A percentile compares a stretch with the other conserved stretches of the same genome.
phyloP scores from a whole-genome alignment of 106 monocot genomes.

The Apostasia ramifera region DNA sequence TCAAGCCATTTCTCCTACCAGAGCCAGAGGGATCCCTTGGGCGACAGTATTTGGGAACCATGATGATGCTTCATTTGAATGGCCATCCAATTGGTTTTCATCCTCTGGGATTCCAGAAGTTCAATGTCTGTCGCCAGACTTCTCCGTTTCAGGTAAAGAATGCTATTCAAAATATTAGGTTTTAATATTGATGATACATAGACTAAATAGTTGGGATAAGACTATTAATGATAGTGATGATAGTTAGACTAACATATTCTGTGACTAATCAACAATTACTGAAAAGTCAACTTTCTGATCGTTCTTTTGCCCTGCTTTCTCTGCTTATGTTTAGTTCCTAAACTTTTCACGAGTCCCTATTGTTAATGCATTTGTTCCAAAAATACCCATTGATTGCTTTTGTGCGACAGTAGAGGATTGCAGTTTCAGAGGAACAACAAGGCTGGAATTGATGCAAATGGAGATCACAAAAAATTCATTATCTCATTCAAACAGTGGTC shows the following conservation, averaged over 20 bases:
- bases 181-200: too few species aligned
- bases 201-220: too few species aligned
- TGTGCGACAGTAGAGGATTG: constrained; percentile 33
- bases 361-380: too few species aligned
- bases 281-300: too few species aligned
- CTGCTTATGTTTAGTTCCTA: too few species aligned
- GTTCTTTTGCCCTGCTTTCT: too few species aligned
- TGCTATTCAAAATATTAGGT: background rate
- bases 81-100: constrained; percentile 97
- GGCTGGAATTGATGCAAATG: constrained; percentile 42
- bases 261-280: too few species aligned
- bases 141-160: constrained; percentile 34
- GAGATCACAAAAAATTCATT: constrained; percentile 43
- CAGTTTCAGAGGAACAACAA: constrained; percentile 56
- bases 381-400: background rate
- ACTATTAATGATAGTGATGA: too few species aligned
- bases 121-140: constrained; percentile 24
- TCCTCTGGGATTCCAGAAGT: constrained; percentile 50
- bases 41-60: constrained; percentile 87
- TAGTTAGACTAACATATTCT: too few species aligned
- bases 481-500: constrained; percentile 49
- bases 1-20: constrained; percentile 56
- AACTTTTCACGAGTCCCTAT: too few species aligned
- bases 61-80: constrained; percentile 75
- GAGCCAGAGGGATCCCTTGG: constrained; percentile 73